phyloP scores from a whole-genome alignment of 2,329 filamentous ascomycete species.

The Rhexocercosporidium sp. region DNA sequence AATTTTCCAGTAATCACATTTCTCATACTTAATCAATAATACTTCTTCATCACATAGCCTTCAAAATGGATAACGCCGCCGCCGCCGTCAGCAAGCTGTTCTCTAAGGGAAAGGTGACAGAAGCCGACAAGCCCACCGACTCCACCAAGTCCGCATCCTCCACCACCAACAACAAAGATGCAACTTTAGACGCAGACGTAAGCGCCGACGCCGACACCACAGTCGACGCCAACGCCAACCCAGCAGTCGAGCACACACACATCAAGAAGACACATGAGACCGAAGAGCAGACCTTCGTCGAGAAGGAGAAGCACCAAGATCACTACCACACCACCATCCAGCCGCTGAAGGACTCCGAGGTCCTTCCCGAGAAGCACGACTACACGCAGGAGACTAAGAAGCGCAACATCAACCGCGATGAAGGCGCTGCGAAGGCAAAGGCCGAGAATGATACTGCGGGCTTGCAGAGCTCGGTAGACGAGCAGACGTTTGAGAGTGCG shows the following conservation, averaged over 20 bases:
- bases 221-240: slow-evolving; percentile 22
- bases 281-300: slow-evolving; percentile 60
- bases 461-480: slow-evolving; percentile 54
- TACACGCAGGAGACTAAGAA: slow-evolving; percentile 62
- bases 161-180: background rate
- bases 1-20: background rate
- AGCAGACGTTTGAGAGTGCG: slow-evolving; percentile 40
- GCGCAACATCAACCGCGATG: slow-evolving; percentile 62
- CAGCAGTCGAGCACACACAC: slow-evolving; percentile 31
- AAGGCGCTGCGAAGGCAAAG: slow-evolving; percentile 48
- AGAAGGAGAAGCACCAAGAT: slow-evolving; percentile 72
- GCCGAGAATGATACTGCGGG: slow-evolving; percentile 57
- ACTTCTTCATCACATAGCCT: background rate
- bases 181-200: background rate
- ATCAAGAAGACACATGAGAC: slow-evolving; percentile 57
- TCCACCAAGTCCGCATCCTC: slow-evolving; percentile 8
- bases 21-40: background rate
- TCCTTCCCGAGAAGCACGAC: slow-evolving; percentile 62
- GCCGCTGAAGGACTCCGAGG: slow-evolving; percentile 61
- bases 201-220: slow-evolving; percentile 24
- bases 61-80: slow-evolving; percentile 28
- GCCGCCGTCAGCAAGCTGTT: slow-evolving; percentile 29
- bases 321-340: slow-evolving; percentile 73
- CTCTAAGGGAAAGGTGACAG: slow-evolving; percentile 14
- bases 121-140: slow-evolving; percentile 3